Conservation (phyloP, 2,329 filamentous ascomycete genomes). For the Apiospora pterosperma region DNA sequence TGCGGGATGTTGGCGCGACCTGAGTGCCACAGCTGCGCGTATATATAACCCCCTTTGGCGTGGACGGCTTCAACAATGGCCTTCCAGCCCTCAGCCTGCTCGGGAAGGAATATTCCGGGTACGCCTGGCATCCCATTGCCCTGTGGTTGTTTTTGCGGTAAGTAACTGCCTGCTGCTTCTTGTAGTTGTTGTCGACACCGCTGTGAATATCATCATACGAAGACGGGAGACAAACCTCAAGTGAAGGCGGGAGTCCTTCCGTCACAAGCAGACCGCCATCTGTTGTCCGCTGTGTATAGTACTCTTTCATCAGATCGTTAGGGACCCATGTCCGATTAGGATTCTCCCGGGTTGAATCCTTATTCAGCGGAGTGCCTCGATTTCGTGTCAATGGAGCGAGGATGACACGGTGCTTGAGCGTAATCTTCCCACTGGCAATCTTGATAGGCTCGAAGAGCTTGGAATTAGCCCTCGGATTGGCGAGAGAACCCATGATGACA, state of each 20-base stretch:
- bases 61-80: slow-evolving; percentile 57
- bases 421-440: slow-evolving; percentile 37
- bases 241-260: slow-evolving; percentile 45
- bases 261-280: slow-evolving; percentile 39
- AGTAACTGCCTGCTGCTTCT: not conserved
- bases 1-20: slow-evolving; percentile 39
- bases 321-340: slow-evolving; percentile 49
- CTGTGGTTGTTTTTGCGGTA: not conserved
- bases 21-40: slow-evolving; percentile 57
- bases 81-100: slow-evolving; percentile 55
- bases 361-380: slow-evolving; percentile 41
- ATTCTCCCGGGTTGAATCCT: slow-evolving; percentile 38
- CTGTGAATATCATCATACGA: not conserved
- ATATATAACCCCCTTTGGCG: slow-evolving; percentile 54
- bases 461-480: not conserved
- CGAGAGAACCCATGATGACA: not conserved
- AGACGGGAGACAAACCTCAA: slow-evolving; percentile 21
- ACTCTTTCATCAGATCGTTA: slow-evolving; percentile 36
- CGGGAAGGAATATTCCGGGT: slow-evolving; percentile 52
- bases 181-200: not conserved
- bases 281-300: slow-evolving; percentile 39
- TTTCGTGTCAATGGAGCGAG: slow-evolving; percentile 51
- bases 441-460: slow-evolving; percentile 38
- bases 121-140: slow-evolving; percentile 34
- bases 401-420: slow-evolving; percentile 48